Base-by-base conservation (phyloP, 208 protist species). In the Acanthamoeba royreba region DNA sequence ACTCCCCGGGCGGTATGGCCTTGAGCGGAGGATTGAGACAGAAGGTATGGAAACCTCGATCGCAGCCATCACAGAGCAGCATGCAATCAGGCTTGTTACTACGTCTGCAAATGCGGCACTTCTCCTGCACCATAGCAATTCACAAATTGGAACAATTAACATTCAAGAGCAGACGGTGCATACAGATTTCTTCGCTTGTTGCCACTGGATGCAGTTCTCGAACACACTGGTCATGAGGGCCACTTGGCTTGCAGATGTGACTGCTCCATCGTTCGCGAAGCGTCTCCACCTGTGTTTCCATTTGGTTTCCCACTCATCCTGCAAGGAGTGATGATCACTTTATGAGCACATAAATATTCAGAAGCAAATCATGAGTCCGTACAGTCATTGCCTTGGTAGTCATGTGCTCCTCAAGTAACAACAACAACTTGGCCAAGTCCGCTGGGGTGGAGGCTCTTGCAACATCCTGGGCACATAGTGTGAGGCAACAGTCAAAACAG, bases 91-190 rank as follows among this genome's bases (percentile, higher is more conserved):
- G 42, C 94, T 99, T 28, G 93, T 96, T 13, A 17, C 98, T 2
- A 95, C 98, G 33, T 98, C 98, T 38, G 95, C 98, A 90, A 40
- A 97, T 98, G 83, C 83, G 99, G 8, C 98, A 96, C 87, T 79
- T 92, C n/a, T 92, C 98, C 35, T 98, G 98, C 98, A 93, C 94
- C 25, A 86, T 97, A 92, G 47, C 98, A n/a, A n/a, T n/a, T n/a
- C n/a, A n/a, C n/a, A n/a, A n/a, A n/a, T n/a, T n/a, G n/a, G n/a
- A n/a, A n/a, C n/a, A n/a, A n/a, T n/a, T n/a, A n/a, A n/a, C n/a
- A n/a, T n/a, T n/a, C n/a, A n/a, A n/a, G n/a, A n/a, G n/a, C n/a
- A n/a, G n/a, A n/a, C n/a, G n/a, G n/a, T n/a, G 13, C 45, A 7
- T 35, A 85, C 74, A 17, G 4, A 9, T 7, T 17, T n/a, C n/a